A percentile compares a stretch with the other conserved stretches of the same genome.
Evolutionary conservation across 2,329 filamentous ascomycete species (phyloP).

Genomic region (Trematosphaeria pertusa): DNA sequence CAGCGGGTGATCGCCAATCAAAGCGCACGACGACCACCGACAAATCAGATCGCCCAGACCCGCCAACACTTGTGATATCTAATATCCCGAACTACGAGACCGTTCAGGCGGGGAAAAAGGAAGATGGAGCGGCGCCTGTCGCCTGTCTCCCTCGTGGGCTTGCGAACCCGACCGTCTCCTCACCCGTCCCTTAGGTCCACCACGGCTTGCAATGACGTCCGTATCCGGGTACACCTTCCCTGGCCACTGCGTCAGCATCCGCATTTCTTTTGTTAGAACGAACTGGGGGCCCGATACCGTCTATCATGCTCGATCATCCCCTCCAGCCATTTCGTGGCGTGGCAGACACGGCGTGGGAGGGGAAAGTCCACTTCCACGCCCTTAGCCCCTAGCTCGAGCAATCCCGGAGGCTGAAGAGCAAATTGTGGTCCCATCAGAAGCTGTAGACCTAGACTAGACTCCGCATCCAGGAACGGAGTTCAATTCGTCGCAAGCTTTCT

Average conservation of each 20-base stretch:
- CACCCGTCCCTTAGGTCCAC: neutral
- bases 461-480: neutral
- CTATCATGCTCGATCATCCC: no score
- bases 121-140: constrained; percentile 4
- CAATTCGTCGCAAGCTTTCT: constrained; percentile 4
- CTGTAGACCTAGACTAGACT: neutral
- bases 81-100: neutral
- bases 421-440: neutral
- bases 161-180: neutral
- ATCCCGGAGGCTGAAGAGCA: no score
- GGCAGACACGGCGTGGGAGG: no score
- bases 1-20: constrained; percentile 10
- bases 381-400: no score
- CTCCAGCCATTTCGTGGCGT: no score
- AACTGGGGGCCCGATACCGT: no score
- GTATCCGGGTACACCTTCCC: neutral
- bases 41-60: constrained; percentile 2
- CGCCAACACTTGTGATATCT: constrained; percentile 4
- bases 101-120: constrained; percentile 6
- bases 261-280: no score
- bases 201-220: neutral
- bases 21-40: neutral
- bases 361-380: no score
- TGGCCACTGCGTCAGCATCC: no score
- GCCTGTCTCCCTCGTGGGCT: constrained; percentile 1